A percentile compares a stretch with the other conserved stretches of the same genome.
Evolutionary conservation across 768 basidiomycete species (phyloP).

Genomic region (Basidioascus undulatus): DNA sequence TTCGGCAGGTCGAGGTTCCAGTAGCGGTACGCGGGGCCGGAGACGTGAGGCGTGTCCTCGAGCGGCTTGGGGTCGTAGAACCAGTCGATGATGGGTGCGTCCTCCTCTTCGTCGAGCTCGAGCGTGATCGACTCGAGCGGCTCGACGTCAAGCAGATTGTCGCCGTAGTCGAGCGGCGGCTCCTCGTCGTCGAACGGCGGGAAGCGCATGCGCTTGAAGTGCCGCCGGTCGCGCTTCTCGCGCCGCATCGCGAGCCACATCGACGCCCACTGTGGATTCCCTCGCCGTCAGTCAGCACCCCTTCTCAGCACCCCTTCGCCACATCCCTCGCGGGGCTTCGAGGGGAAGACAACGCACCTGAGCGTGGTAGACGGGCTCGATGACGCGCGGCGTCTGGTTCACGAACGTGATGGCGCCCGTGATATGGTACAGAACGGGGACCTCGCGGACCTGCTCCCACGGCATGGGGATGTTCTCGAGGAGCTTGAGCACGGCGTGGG

Average conservation of each 20-base stretch:
- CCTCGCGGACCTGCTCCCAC: constrained; percentile 74
- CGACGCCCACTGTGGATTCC: constrained; percentile 97
- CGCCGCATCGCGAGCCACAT: constrained; percentile 99
- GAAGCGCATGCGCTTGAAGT: constrained; percentile 99
- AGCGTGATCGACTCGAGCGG: constrained; percentile 94
- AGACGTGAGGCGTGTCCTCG: constrained; percentile 62
- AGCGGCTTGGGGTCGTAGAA: constrained; percentile 95
- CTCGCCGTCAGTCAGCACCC: no score
- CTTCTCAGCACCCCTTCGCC: no score
- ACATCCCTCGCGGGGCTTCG: no score
- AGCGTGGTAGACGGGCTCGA: constrained; percentile 94
- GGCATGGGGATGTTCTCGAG: constrained; percentile 60
- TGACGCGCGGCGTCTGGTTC: constrained; percentile 87
- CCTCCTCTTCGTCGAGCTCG: constrained; percentile 80
- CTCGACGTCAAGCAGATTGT: constrained; percentile 94
- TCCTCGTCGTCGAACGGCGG: constrained; percentile 99
- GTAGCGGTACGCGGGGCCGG: constrained; percentile 75
- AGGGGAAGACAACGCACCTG: no score
- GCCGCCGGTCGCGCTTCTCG: constrained; percentile 91
- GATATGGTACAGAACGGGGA: constrained; percentile 93
- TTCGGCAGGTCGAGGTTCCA: constrained; percentile 83
- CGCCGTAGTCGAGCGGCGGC: constrained; percentile 93
- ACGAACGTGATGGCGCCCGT: constrained; percentile 99
- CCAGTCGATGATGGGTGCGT: constrained; percentile 79
- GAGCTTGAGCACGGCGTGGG: constrained; percentile 97